Evolutionary conservation across 2,329 filamentous ascomycete genomes (phyloP).

Genomic region (Fusarium sp.): DNA sequence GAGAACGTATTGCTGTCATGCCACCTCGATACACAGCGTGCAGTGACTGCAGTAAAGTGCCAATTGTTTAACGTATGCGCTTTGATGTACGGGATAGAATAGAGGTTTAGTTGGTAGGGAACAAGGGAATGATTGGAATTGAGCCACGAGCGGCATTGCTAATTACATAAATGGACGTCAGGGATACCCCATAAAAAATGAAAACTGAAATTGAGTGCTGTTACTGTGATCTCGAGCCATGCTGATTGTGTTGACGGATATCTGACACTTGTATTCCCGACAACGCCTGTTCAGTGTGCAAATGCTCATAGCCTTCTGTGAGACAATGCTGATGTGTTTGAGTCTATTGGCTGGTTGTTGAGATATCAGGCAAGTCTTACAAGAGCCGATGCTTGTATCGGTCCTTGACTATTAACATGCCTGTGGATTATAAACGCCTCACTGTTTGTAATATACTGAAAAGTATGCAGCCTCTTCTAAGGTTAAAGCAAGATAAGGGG

Average conservation of each 20-base stretch:
- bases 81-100: slow-evolving; percentile 40
- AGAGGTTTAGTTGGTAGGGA: slow-evolving; percentile 13
- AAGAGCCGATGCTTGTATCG: neutral
- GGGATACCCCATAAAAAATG: slow-evolving; percentile 33
- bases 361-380: neutral
- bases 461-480: neutral
- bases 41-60: neutral
- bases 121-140: slow-evolving; percentile 12
- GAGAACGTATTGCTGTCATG: neutral
- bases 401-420: neutral
- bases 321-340: neutral
- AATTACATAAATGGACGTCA: slow-evolving; percentile 35
- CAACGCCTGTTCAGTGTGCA: neutral
- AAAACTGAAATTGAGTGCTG: slow-evolving; percentile 15
- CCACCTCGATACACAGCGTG: neutral
- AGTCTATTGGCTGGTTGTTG: neutral
- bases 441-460: neutral
- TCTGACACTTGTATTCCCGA: neutral
- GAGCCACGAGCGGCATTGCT: slow-evolving; percentile 34
- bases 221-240: neutral
- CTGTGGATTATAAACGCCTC: neutral
- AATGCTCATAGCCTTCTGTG: neutral
- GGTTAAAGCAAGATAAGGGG: neutral
- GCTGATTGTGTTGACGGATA: neutral
- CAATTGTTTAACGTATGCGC: neutral